Conservation (phyloP, 2,329 filamentous ascomycete species). For the Nakataea oryzae region DNA sequence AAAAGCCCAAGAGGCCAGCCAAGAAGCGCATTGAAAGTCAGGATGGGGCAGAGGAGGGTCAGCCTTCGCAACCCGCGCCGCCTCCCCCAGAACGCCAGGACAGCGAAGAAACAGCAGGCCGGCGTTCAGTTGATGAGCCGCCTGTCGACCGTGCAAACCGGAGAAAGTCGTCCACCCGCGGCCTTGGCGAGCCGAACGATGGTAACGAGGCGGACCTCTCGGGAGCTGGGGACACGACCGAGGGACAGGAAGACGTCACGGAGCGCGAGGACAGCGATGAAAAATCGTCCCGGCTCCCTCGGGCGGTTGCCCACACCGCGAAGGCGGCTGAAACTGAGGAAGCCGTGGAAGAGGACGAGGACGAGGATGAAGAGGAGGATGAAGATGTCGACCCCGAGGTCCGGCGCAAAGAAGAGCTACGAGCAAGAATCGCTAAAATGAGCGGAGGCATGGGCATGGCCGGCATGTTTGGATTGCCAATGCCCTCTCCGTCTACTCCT, state of each 20-base stretch:
- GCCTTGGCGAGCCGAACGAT: conserved; percentile 36
- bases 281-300: conserved; percentile 28
- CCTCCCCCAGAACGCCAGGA: conserved; percentile 32
- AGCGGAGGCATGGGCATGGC: conserved; percentile 96
- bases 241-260: conserved; percentile 49
- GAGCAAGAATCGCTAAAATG: conserved; percentile 97
- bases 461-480: conserved; percentile 77
- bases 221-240: conserved; percentile 52
- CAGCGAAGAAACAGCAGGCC: conserved; percentile 34
- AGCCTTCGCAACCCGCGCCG: conserved; percentile 20
- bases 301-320: conserved; percentile 19
- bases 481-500: conserved; percentile 36
- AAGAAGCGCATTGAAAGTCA: conserved; percentile 54
- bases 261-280: conserved; percentile 70
- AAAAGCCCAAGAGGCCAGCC: conserved; percentile 71
- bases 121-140: conserved; percentile 41
- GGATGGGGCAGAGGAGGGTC: conserved; percentile 21
- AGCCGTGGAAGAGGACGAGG: conserved; percentile 38
- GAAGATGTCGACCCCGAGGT: conserved; percentile 84
- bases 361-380: conserved; percentile 64
- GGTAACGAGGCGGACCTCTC: conserved; percentile 58
- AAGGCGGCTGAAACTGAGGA: conserved; percentile 27
- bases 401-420: conserved; percentile 73
- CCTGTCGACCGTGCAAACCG: conserved; percentile 27
- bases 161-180: conserved; percentile 39